A percentile compares a stretch with the other conserved stretches of the same genome.
Conservation (phyloP, 768 basidiomycete species). For the Lentinula sp. region DNA sequence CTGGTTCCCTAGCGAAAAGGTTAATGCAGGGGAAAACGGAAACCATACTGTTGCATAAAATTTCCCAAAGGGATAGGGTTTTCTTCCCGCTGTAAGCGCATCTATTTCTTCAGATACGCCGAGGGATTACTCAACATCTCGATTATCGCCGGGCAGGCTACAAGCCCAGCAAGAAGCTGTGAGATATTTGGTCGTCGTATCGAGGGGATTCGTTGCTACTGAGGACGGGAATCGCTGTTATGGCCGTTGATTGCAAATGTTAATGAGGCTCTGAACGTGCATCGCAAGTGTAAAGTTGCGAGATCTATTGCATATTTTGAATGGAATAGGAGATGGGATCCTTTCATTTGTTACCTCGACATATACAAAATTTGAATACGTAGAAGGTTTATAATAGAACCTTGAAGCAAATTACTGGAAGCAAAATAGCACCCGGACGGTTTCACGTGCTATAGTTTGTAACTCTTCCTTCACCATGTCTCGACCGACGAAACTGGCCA, state of each 20-base stretch:
- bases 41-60: not conserved
- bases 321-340: too few relatives aligned
- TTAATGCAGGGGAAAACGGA: not conserved
- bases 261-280: too few relatives aligned
- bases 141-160: not conserved
- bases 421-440: not conserved
- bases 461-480: constrained; percentile 8
- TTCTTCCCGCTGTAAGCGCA: not conserved
- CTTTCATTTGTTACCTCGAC: too few relatives aligned
- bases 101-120: not conserved
- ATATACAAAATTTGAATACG: not conserved
- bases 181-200: not conserved
- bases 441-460: not conserved
- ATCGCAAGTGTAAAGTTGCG: too few relatives aligned
- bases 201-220: not conserved
- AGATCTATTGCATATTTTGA: too few relatives aligned
- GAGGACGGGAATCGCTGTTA: not conserved
- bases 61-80: too few relatives aligned
- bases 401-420: not conserved
- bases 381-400: not conserved
- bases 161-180: not conserved
- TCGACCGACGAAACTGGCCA: constrained; percentile 43
- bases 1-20: not conserved
- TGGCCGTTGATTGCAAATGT: not conserved
- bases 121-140: not conserved